Evolutionary conservation across 73 alveolate genomes (phyloP), one percentile per base, ranked within the genome.

Genomic region (Paramecium sonneborni): DNA sequence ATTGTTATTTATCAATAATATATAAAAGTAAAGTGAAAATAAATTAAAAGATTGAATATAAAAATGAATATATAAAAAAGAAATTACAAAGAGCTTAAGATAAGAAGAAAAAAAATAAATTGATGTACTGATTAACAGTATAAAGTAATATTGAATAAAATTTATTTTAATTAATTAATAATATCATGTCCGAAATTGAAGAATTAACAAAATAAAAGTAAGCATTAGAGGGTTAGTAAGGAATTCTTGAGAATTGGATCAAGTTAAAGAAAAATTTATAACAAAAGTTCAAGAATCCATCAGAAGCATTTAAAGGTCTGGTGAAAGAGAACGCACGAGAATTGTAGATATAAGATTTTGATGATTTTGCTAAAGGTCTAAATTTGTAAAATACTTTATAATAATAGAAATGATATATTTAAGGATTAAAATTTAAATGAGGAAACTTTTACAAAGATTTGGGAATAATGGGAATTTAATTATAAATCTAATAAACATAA

Each of bases 401-500:
- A 30, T 79, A 2, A 8, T 79, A 79, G 90, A 18, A 43, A 21
- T 43, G 69, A 26, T 14, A 1, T 79, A 8, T 43, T 79, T 24
- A 46, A 39, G 6, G 90, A 79, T 24, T 41, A 6, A 28, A 6
- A 39, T 2, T 41, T 79, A 30, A 44, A 79, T 79, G 90, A 79
- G 18, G 90, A 79, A 44, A 79, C 23, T 10, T 79, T 79, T 44
- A 62, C 28, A 2, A 79, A 79, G 28, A 24, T 46, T 43, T 79
- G 90, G 90, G 90, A 79, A 44, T 24, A 20, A 24, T 79, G 90
- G 90, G 74, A 39, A 39, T 79, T 79, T n/a, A 23, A 46, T 38
- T 38, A 20, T 24, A 79, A 34, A 43, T 21, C 44, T 10, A 79
- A 39, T 79, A 9, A 79, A 41, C 90, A 79, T 79, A 79, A 38